A percentile compares a stretch with the other conserved stretches of the same genome.
These are phyloP conservation scores for Ceratocystiopsis brevicomis DNA, from an alignment of 2,329 filamentous ascomycete species.

Conservation along the genomic window DNA sequence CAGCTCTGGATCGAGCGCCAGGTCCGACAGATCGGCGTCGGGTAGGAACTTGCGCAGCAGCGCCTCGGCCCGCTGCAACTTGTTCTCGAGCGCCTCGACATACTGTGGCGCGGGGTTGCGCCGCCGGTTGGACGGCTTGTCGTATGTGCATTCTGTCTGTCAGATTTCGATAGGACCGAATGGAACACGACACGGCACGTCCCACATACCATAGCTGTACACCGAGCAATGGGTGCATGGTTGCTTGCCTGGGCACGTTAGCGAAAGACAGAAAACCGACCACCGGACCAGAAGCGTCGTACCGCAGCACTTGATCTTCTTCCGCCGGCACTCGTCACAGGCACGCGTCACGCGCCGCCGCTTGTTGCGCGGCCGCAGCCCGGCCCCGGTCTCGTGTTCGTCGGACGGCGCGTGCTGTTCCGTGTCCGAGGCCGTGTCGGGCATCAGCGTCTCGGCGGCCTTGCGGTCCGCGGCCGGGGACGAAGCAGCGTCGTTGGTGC, in stretches of 20 bases:
- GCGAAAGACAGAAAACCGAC: no score
- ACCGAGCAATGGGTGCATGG: constrained; percentile 92
- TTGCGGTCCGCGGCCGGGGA: no score
- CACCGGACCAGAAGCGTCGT: no score
- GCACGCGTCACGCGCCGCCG: constrained; percentile 60
- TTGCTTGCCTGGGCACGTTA: constrained; percentile 36
- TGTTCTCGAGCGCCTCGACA: constrained; percentile 70
- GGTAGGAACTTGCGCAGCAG: constrained; percentile 65
- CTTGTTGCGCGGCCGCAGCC: constrained; percentile 46
- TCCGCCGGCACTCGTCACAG: constrained; percentile 65
- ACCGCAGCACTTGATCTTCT: constrained; percentile 72
- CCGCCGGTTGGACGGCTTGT: constrained; percentile 80
- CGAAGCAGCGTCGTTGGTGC: no score
- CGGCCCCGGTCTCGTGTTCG: constrained; percentile 10
- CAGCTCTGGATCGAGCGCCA: constrained; percentile 58
- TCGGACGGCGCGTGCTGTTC: no score
- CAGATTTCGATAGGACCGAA: background rate
- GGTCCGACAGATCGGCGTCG: constrained; percentile 69
- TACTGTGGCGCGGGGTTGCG: constrained; percentile 86
- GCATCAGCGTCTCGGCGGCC: no score
- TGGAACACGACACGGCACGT: background rate
- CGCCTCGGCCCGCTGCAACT: constrained; percentile 65
- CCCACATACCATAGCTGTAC: constrained; percentile 63
- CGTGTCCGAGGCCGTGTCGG: no score
- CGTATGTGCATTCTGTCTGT: constrained; percentile 69